phyloP scores from a whole-genome alignment of 83 land plant genomes.

The Picea abies region DNA sequence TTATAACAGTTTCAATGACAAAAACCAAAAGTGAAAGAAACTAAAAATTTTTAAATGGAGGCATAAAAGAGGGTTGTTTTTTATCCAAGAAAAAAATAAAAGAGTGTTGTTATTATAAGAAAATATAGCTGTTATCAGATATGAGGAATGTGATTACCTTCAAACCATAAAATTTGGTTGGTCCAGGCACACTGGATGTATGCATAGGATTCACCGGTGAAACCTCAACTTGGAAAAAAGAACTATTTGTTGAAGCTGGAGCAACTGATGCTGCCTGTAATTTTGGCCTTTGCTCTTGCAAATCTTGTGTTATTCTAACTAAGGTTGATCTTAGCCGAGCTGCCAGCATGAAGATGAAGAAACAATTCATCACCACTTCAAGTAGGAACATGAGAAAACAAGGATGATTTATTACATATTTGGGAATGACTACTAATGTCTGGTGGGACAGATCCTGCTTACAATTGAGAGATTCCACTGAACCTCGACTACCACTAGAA shows the following conservation, averaged over 20 bases:
- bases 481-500: conserved; percentile 46
- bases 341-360: conserved; percentile 17
- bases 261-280: conserved; percentile 27
- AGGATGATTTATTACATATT: neutral
- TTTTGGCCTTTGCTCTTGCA: conserved; percentile 57
- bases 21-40: no score
- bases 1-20: no score
- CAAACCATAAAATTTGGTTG: conserved; percentile 57
- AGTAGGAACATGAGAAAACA: conserved; percentile 2
- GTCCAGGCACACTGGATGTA: conserved; percentile 28
- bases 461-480: conserved; percentile 49
- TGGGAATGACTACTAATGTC: neutral
- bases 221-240: conserved; percentile 47
- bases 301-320: conserved; percentile 56
- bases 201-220: conserved; percentile 49
- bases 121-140: neutral
- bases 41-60: no score
- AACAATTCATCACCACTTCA: neutral
- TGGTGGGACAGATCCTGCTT: conserved; percentile 15
- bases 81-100: no score
- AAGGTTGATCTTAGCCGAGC: conserved; percentile 58
- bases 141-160: conserved; percentile 55
- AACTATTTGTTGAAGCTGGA: conserved; percentile 37
- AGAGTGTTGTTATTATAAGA: neutral
- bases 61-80: no score